A percentile compares a stretch with the other conserved stretches of the same genome.
Evolutionary conservation across 805 yeast genomes (phyloP).

Genomic region (Yarrowia sp.): DNA sequence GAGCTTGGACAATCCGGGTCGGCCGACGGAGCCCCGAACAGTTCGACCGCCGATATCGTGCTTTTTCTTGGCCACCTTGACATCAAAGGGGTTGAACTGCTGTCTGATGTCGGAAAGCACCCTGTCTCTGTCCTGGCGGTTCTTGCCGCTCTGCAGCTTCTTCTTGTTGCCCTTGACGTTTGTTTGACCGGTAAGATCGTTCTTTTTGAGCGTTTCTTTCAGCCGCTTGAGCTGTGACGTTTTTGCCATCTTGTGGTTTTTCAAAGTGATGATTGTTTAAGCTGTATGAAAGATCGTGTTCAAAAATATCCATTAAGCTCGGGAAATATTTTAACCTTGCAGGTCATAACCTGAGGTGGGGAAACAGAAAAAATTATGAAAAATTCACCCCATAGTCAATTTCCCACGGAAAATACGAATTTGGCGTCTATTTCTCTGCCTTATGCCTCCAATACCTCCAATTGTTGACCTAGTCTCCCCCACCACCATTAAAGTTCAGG

Average conservation of each 20-base stretch:
- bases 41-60: slow-evolving; percentile 53
- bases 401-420: neutral
- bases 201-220: slow-evolving; percentile 74
- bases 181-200: slow-evolving; percentile 87
- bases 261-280: no score
- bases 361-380: neutral
- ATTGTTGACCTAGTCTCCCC: no score
- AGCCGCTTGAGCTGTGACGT: slow-evolving; percentile 72
- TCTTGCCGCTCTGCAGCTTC: slow-evolving; percentile 45
- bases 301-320: slow-evolving; percentile 8
- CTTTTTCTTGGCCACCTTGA: slow-evolving; percentile 71
- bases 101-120: slow-evolving; percentile 69
- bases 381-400: neutral
- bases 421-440: no score
- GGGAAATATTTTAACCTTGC: slow-evolving; percentile 22
- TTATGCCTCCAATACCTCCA: no score
- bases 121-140: slow-evolving; percentile 65
- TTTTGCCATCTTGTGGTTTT: slow-evolving; percentile 48
- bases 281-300: no score
- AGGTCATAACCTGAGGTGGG: slow-evolving; percentile 6
- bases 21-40: slow-evolving; percentile 62
- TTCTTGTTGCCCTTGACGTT: slow-evolving; percentile 62
- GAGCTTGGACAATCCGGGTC: slow-evolving; percentile 58
- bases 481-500: neutral
- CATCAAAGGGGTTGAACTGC: slow-evolving; percentile 90